Evolutionary conservation across 129 eudicot genomes (phyloP).

Genomic region (Flaveria ramosissima): DNA sequence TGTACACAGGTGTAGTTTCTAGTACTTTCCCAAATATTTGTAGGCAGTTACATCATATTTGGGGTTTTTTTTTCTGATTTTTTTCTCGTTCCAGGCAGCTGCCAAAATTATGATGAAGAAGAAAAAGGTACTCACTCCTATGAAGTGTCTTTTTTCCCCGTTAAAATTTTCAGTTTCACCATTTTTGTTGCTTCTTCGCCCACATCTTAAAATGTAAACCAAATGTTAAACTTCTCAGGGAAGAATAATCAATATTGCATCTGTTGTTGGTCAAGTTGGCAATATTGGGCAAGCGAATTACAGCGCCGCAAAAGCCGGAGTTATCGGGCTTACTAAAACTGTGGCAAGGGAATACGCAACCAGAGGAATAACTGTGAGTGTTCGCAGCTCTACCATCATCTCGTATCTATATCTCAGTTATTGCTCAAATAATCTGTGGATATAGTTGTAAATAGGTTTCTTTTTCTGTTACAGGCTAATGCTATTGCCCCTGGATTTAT

Average conservation of each 20-base stretch:
- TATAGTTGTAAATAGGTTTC: not conserved
- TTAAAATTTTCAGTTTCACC: slow-evolving; percentile 10
- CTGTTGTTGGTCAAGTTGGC: slow-evolving; percentile 94
- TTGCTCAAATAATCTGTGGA: not conserved
- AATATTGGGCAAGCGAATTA: slow-evolving; percentile 96
- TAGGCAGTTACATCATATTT: not conserved
- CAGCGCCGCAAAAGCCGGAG: slow-evolving; percentile 99
- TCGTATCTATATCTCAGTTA: slow-evolving; percentile 1
- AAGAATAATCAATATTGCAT: slow-evolving; percentile 90
- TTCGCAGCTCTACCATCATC: not conserved
- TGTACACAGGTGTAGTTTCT: slow-evolving; percentile 78
- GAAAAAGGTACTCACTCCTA: slow-evolving; percentile 60
- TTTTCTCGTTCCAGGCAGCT: slow-evolving; percentile 72
- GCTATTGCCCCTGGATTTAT: slow-evolving; percentile 99
- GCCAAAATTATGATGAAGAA: slow-evolving; percentile 94
- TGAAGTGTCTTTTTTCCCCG: not conserved
- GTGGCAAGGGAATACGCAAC: slow-evolving; percentile 94
- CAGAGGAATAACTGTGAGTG: slow-evolving; percentile 84
- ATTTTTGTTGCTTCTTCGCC: not conserved
- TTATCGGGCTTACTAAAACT: slow-evolving; percentile 84
- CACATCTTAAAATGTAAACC: slow-evolving; percentile 1
- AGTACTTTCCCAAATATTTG: not conserved
- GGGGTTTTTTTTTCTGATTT: slow-evolving; percentile 12
- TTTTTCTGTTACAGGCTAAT: slow-evolving; percentile 58
- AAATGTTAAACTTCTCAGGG: slow-evolving; percentile 54